Percentiles rank a stretch among this genome's conserved stretches.
These are phyloP conservation scores for Rhizoclosmatium globosum DNA, from an alignment of 192 early-diverging fungal species.

Conservation along the genomic window DNA sequence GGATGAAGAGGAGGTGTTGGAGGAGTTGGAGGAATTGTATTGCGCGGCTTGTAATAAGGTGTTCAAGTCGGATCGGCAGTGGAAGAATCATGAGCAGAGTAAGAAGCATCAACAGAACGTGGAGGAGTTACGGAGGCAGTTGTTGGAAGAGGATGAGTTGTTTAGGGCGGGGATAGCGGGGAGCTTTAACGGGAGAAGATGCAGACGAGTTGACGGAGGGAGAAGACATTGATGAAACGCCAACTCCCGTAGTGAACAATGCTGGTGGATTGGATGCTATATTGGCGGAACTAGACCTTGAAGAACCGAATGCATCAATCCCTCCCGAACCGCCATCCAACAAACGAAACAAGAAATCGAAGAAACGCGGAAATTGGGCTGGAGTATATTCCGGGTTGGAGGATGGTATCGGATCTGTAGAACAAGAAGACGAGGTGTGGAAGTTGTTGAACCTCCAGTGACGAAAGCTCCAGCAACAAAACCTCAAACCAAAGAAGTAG, in stretches of 20 bases:
- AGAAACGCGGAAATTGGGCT: neutral
- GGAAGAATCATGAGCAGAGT: constrained; percentile 85
- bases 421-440: too few relatives aligned
- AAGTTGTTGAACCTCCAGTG: too few relatives aligned
- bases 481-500: constrained; percentile 2
- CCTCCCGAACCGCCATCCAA: neutral
- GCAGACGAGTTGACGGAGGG: neutral
- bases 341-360: too few relatives aligned
- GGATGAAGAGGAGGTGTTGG: constrained; percentile 37
- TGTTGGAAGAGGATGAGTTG: constrained; percentile 47
- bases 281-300: neutral
- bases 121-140: constrained; percentile 75
- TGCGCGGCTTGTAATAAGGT: constrained; percentile 90
- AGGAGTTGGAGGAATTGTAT: constrained; percentile 64
- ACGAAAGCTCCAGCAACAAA: neutral
- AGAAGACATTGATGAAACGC: neutral
- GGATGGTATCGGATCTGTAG: too few relatives aligned
- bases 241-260: neutral
- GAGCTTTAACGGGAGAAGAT: neutral
- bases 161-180: neutral
- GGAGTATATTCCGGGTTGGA: too few relatives aligned
- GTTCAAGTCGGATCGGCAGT: constrained; percentile 84
- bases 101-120: constrained; percentile 88
- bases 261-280: neutral
- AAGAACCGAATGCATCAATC: neutral